Evolutionary conservation across 192 early-diverging fungal genomes (phyloP).

Genomic region (Diversispora epigaea): DNA sequence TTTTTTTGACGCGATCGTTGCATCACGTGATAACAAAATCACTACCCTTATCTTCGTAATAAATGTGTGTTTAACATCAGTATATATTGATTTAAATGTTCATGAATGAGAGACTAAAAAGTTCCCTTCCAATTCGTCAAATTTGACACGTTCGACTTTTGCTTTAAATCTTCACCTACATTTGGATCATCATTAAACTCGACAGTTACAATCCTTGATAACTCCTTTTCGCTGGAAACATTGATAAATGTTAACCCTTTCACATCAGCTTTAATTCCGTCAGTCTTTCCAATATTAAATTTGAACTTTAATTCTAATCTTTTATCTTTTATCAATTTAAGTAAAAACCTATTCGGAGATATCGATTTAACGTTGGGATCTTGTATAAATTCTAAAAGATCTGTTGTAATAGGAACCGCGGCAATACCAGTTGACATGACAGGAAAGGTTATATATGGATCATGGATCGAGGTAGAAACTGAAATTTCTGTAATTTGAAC

Average conservation of each 20-base stretch:
- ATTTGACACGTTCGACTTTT: too few relatives aligned
- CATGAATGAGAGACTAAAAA: too few relatives aligned
- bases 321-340: conserved; percentile 29
- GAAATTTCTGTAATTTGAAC: conserved; percentile 27
- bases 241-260: conserved; percentile 32
- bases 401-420: conserved; percentile 24
- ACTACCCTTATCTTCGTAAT: too few relatives aligned
- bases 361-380: conserved; percentile 23
- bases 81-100: too few relatives aligned
- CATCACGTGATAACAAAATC: too few relatives aligned
- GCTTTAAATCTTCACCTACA: not conserved
- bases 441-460: conserved; percentile 32
- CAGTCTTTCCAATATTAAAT: conserved; percentile 16
- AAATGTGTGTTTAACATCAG: too few relatives aligned
- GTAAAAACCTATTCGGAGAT: conserved; percentile 16
- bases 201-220: conserved; percentile 29
- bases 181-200: conserved; percentile 34
- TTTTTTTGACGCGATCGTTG: too few relatives aligned
- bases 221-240: conserved; percentile 31
- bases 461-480: conserved; percentile 18
- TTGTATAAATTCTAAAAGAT: conserved; percentile 30
- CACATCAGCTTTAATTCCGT: conserved; percentile 5
- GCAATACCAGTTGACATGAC: conserved; percentile 3
- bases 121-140: too few relatives aligned
- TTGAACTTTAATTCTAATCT: conserved; percentile 25